These are phyloP conservation scores for Amaranthus hypochondriacus DNA, from an alignment of 148 eudicot species.

Conservation along the genomic window DNA sequence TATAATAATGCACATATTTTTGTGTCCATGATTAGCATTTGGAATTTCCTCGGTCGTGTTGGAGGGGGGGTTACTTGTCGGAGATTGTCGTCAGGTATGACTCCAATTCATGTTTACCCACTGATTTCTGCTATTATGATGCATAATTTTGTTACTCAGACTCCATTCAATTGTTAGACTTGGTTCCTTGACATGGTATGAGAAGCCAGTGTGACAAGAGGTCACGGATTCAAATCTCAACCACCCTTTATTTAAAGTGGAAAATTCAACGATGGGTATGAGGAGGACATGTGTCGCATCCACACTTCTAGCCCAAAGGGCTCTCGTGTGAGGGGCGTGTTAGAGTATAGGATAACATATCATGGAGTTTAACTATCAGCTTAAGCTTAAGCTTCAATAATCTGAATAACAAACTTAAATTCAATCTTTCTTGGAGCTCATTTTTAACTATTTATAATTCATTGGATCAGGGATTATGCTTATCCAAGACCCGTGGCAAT, in stretches of 20 bases:
- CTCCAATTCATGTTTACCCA: background rate
- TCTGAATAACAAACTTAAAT: background rate
- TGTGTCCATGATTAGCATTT: conserved; percentile 96
- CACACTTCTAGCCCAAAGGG: too few species aligned
- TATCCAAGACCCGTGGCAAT: conserved; percentile 85
- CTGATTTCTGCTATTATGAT: background rate
- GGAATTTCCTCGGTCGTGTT: conserved; percentile 95
- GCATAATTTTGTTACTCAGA: background rate
- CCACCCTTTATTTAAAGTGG: too few species aligned
- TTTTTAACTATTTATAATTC: conserved; percentile 13
- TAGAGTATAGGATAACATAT: too few species aligned
- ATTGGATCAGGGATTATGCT: conserved; percentile 59
- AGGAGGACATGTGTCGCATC: too few species aligned
- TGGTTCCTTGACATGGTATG: too few species aligned
- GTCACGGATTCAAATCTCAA: too few species aligned
- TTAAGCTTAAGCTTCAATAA: background rate
- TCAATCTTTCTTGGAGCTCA: background rate
- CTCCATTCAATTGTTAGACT: background rate
- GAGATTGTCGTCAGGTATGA: conserved; percentile 77
- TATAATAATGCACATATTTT: conserved; percentile 74
- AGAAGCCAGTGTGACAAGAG: too few species aligned
- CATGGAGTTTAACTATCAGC: too few species aligned
- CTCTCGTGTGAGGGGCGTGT: too few species aligned
- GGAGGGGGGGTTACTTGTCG: conserved; percentile 98
- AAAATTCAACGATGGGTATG: too few species aligned